Evolutionary conservation across 202 grass and related monocot species (phyloP).

Genomic region (Dendrocalamus latiflorus): DNA sequence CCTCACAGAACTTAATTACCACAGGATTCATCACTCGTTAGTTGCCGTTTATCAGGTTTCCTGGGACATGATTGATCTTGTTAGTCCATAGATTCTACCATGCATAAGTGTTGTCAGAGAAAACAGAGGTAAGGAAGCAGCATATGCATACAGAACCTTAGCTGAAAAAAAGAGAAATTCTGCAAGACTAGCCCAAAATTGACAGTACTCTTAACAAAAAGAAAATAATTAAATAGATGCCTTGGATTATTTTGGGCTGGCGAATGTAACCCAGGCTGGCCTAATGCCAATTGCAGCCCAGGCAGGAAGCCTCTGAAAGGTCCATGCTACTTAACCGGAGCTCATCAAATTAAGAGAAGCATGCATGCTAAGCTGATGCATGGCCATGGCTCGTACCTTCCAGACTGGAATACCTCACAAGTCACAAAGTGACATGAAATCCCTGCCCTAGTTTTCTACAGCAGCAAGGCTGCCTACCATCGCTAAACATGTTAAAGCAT

Average conservation of each 20-base stretch:
- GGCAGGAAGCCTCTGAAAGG: not conserved
- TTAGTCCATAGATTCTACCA: not conserved
- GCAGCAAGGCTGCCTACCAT: not conserved
- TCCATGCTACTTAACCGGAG: not conserved
- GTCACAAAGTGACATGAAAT: not conserved
- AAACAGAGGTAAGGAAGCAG: not conserved
- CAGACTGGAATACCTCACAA: not conserved
- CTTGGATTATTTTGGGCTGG: not conserved
- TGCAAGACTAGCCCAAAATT: not conserved
- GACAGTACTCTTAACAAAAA: not conserved
- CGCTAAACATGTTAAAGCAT: not conserved
- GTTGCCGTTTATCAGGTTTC: not conserved
- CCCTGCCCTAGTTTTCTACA: not conserved
- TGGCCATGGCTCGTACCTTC: not conserved
- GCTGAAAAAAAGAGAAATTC: not conserved
- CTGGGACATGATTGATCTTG: not conserved
- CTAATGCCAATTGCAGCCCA: not conserved
- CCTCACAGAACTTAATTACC: not conserved
- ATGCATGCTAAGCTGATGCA: not conserved
- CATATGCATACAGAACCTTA: not conserved
- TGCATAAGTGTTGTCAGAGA: not conserved
- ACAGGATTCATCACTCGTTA: not conserved
- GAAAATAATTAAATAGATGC: not conserved
- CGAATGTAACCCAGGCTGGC: not conserved
- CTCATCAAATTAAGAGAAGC: not conserved